A percentile compares a stretch with the other conserved stretches of the same genome.
phyloP scores from a whole-genome alignment of 345 rosid species.

The Mercurialis annua region DNA sequence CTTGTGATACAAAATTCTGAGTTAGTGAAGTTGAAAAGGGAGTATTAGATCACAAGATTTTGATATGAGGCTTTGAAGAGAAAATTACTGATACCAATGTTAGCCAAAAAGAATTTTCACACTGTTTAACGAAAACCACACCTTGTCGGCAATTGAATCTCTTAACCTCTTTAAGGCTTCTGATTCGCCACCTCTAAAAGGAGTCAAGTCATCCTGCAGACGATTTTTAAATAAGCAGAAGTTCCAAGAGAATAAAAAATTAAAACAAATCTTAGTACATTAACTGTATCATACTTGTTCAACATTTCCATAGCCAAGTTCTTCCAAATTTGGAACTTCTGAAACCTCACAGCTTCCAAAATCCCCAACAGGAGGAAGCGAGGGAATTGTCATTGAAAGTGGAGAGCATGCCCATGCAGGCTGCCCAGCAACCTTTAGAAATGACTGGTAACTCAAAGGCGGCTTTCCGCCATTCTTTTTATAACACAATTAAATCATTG shows the following conservation, averaged over 20 bases:
- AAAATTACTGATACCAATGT: background rate
- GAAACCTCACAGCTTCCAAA: conserved; percentile 48
- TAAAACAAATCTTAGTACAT: conserved; percentile 4
- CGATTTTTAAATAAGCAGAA: background rate
- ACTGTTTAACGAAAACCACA: conserved; percentile 18
- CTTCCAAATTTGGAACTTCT: conserved; percentile 59
- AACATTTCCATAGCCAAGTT: conserved; percentile 61
- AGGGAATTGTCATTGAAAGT: conserved; percentile 44
- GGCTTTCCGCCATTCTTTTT: conserved; percentile 81
- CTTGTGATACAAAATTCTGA: background rate
- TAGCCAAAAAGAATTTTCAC: background rate
- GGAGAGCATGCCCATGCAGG: conserved; percentile 64
- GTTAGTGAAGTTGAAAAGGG: background rate
- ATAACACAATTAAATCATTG: background rate
- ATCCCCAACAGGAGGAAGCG: conserved; percentile 69
- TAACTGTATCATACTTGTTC: conserved; percentile 42
- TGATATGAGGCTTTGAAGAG: too few relatives aligned
- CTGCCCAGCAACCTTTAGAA: conserved; percentile 83
- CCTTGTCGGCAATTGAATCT: conserved; percentile 64
- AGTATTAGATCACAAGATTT: background rate
- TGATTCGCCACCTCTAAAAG: conserved; percentile 88
- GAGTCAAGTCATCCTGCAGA: conserved; percentile 55
- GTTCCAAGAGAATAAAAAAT: background rate
- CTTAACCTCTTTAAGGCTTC: conserved; percentile 67
- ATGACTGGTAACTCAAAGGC: conserved; percentile 77